Evolutionary conservation across 2,329 filamentous ascomycete species (phyloP).

Genomic region (Xylariaceae sp.): DNA sequence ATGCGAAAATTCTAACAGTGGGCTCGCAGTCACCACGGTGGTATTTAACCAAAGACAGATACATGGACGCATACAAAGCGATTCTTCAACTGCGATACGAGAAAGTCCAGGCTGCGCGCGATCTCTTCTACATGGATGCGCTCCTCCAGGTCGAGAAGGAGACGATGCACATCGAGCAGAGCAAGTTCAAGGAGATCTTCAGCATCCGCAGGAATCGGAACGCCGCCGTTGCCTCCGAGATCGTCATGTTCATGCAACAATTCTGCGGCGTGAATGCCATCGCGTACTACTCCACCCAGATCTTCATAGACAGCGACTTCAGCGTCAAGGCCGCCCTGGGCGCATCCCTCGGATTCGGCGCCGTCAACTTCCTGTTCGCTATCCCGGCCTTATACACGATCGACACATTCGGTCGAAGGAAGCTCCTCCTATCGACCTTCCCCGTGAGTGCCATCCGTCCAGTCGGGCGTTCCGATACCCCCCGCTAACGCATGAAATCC

Average conservation of each 20-base stretch:
- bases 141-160: slow-evolving; percentile 55
- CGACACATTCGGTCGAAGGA: slow-evolving; percentile 63
- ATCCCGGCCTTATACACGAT: slow-evolving; percentile 62
- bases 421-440: slow-evolving; percentile 60
- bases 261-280: slow-evolving; percentile 47
- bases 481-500: slow-evolving; percentile 12
- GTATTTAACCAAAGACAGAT: slow-evolving; percentile 46
- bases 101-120: slow-evolving; percentile 52
- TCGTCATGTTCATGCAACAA: slow-evolving; percentile 67
- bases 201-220: slow-evolving; percentile 59
- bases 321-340: slow-evolving; percentile 48
- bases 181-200: slow-evolving; percentile 53
- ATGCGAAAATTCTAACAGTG: slow-evolving; percentile 6
- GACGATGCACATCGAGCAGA: slow-evolving; percentile 46
- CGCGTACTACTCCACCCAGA: slow-evolving; percentile 53
- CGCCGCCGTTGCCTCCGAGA: slow-evolving; percentile 55
- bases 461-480: background rate
- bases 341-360: slow-evolving; percentile 60
- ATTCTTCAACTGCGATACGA: slow-evolving; percentile 46
- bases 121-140: slow-evolving; percentile 54
- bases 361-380: slow-evolving; percentile 63
- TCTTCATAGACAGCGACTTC: slow-evolving; percentile 56
- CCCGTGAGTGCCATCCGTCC: slow-evolving; percentile 35
- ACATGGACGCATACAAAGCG: slow-evolving; percentile 44
- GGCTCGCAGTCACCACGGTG: slow-evolving; percentile 29